Base-by-base conservation (phyloP, 2,329 filamentous ascomycete genomes). In the Aspergillus melleus region DNA sequence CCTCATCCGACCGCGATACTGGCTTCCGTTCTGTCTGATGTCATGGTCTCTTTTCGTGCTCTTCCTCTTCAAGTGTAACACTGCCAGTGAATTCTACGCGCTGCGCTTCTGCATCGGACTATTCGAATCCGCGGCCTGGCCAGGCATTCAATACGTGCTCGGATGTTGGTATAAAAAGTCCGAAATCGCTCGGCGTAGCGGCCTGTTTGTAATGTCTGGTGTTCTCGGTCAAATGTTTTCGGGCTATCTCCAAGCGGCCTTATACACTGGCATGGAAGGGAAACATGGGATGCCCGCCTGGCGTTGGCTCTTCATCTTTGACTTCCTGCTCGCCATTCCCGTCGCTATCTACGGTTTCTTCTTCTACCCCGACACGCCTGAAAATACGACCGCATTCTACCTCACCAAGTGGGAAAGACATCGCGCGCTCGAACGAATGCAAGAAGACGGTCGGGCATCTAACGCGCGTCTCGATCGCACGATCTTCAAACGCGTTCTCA, bases 251-350 rank as follows among this genome's bases (percentile, higher is more conserved):
- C 81, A 84, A 70, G 80, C 82, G 0, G 82, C 78, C 0, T 77
- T 79, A 0, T 82, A 82, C 66, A 77, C 77, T 19, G 77, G 78
- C n/a, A 72, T 85, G 1, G 79, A 81, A 32, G 82, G 82, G 2
- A 68, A 77, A 0, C 65, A 67, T 26, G 82, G 83, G 0, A 74
- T 79, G 56, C 70, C 76, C 0, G 81, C 81, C 0, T 83, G 80
- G 80, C 75, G 77, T 62, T 82, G 80, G 83, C 74, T 86, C 0
- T 86, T 86, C 61, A 81, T 86, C 52, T 80, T 85, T 42, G 82
- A 84, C 64, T 80, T 80, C 0, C 70, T 83, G 52, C 83, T 85
- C 62, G 81, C 80, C 2, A 70, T 80, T 5, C 78, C 79, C 0
- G 74, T 80, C 4, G 74, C 68, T 6, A 53, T 77, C 4, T 73